Conservation (phyloP, 306 rosid genomes). For the Begonia loranthoides region DNA sequence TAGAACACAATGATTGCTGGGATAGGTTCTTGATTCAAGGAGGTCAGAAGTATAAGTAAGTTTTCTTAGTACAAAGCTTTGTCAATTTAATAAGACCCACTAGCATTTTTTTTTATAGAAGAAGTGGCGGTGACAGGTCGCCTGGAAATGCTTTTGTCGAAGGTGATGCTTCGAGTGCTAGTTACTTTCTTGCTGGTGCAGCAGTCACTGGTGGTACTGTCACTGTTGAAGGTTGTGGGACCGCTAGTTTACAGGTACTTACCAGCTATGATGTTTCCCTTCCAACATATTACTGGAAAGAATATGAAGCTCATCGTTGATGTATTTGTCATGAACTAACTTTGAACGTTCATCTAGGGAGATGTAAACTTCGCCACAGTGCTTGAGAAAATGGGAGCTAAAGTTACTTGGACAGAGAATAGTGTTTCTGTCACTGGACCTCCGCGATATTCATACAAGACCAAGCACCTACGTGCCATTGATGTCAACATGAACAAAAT, state of each 20-base stretch:
- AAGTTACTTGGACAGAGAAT: constrained; percentile 90
- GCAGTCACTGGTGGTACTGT: constrained; percentile 97
- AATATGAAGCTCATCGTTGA: too few species aligned
- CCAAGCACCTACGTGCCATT: constrained; percentile 52
- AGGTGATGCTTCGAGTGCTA: constrained; percentile 99
- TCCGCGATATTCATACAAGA: constrained; percentile 41
- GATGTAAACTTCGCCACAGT: constrained; percentile 95
- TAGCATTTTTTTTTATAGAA: too few species aligned
- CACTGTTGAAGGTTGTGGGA: constrained; percentile 93
- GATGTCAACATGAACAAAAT: constrained; percentile 99
- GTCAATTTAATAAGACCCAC: too few species aligned
- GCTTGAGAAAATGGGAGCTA: constrained; percentile 95
- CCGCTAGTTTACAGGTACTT: constrained; percentile 93
- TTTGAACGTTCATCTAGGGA: constrained; percentile 35
- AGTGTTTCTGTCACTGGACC: constrained; percentile 88
- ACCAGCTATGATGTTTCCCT: background rate
- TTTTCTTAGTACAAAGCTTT: constrained; percentile 9
- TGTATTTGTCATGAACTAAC: too few species aligned
- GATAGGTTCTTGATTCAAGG: constrained; percentile 74
- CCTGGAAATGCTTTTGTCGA: constrained; percentile 92
- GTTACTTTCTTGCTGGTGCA: constrained; percentile 99
- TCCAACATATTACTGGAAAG: background rate
- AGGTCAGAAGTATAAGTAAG: constrained; percentile 97
- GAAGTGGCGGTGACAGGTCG: constrained; percentile 33
- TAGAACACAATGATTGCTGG: constrained; percentile 69